Conservation (phyloP, 768 basidiomycete species). For the Phaffia australis region DNA sequence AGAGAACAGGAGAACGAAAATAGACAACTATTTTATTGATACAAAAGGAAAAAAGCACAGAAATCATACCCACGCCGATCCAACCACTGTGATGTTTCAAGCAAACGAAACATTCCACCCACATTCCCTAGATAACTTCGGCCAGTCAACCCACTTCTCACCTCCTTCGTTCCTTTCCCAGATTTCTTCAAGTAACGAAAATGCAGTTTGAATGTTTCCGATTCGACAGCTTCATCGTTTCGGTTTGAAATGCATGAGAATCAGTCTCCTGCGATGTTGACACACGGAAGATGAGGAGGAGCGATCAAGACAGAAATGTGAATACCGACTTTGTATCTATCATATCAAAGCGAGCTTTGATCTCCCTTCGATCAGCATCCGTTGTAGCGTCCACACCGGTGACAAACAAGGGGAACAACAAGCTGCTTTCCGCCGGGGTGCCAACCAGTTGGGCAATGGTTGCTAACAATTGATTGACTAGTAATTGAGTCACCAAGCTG, state of each 20-base stretch:
- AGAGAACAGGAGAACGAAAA: too few relatives aligned
- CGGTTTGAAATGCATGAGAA: neutral
- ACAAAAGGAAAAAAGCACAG: too few relatives aligned
- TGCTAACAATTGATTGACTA: slow-evolving; percentile 21
- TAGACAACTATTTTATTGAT: too few relatives aligned
- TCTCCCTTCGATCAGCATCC: slow-evolving; percentile 15
- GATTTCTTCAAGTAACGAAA: slow-evolving; percentile 14
- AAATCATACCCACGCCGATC: too few relatives aligned
- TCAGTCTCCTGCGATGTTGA: neutral
- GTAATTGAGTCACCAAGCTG: slow-evolving; percentile 21
- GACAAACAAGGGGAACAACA: slow-evolving; percentile 25
- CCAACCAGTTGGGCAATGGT: slow-evolving; percentile 21
- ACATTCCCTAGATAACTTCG: slow-evolving; percentile 1
- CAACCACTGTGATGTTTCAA: neutral
- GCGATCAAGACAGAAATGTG: neutral
- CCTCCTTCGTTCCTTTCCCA: slow-evolving; percentile 22
- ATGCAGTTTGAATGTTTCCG: slow-evolving; percentile 25
- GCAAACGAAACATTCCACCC: slow-evolving; percentile 26
- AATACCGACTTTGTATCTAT: slow-evolving; percentile 21
- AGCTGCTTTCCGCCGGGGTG: slow-evolving; percentile 21
- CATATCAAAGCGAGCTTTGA: slow-evolving; percentile 19
- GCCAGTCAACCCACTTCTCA: slow-evolving; percentile 22
- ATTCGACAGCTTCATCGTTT: slow-evolving; percentile 15
- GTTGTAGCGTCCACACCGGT: slow-evolving; percentile 23
- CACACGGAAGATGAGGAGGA: neutral